Percentiles rank a stretch among this genome's conserved stretches.
These are phyloP conservation scores for Apodospora peruviana DNA, from an alignment of 495 filamentous ascomycete species.

Conservation along the genomic window DNA sequence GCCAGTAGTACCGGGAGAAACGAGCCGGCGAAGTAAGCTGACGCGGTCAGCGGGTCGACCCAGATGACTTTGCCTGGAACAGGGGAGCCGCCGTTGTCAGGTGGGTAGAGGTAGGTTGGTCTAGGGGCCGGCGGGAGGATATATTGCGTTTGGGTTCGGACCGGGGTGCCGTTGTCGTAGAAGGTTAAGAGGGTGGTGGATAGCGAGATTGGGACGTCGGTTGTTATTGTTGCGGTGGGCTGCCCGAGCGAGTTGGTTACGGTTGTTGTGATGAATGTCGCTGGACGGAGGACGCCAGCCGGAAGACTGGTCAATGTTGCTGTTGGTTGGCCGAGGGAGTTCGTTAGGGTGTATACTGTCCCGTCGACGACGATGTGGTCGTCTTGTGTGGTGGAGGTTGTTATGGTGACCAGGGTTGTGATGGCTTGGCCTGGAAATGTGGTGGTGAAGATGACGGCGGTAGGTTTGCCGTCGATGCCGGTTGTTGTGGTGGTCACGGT, in stretches of 20 bases:
- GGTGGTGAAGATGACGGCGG: no score
- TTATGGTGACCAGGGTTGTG: background rate
- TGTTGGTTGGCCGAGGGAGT: background rate
- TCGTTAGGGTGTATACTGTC: background rate
- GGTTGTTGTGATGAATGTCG: background rate
- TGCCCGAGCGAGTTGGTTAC: conserved; percentile 1
- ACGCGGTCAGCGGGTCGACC: background rate
- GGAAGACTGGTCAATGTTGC: background rate
- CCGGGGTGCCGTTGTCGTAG: no score
- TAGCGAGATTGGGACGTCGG: background rate
- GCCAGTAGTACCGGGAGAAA: conserved; percentile 1
- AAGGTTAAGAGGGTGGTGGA: background rate
- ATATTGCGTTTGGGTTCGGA: background rate
- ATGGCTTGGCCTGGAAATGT: background rate
- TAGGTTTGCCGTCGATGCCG: background rate
- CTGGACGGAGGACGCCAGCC: background rate
- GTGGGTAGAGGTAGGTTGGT: background rate
- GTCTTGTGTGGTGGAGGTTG: background rate
- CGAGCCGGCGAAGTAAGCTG: background rate
- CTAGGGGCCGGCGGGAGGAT: background rate
- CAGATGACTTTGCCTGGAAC: background rate
- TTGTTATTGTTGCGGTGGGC: conserved; percentile 1
- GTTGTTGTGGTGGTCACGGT: background rate
- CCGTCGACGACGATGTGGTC: background rate
- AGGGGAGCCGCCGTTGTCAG: background rate